Evolutionary conservation across 1,284 basidiomycete species (phyloP).

Genomic region (Phellinidium pouzarii): DNA sequence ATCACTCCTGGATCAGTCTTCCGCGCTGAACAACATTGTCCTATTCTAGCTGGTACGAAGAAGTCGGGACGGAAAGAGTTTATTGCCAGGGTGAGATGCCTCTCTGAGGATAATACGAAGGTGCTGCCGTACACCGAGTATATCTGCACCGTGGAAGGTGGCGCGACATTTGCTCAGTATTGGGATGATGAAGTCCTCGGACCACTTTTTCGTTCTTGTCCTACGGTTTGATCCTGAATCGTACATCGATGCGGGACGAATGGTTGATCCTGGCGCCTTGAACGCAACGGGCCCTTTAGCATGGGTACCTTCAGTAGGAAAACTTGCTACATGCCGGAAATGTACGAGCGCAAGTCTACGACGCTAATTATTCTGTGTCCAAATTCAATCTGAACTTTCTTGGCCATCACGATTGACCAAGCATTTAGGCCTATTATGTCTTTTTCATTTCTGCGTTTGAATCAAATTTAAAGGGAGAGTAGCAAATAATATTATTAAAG

Average conservation of each 20-base stretch:
- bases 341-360: neutral
- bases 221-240: neutral
- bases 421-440: too few relatives aligned
- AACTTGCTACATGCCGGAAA: neutral
- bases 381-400: neutral
- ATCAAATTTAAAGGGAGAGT: too few relatives aligned
- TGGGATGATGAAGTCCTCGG: neutral
- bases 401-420: too few relatives aligned
- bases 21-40: neutral
- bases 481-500: too few relatives aligned
- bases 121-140: neutral
- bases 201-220: neutral
- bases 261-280: neutral
- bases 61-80: neutral
- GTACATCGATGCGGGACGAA: neutral
- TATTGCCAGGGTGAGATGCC: neutral
- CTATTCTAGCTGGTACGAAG: neutral
- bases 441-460: too few relatives aligned
- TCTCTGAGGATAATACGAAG: neutral
- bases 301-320: neutral
- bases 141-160: neutral
- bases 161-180: neutral
- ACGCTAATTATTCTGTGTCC: neutral
- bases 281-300: neutral
- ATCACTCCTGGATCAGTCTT: neutral